Conservation (phyloP, 2,329 filamentous ascomycete genomes). For the Calonectria hongkongensis region DNA sequence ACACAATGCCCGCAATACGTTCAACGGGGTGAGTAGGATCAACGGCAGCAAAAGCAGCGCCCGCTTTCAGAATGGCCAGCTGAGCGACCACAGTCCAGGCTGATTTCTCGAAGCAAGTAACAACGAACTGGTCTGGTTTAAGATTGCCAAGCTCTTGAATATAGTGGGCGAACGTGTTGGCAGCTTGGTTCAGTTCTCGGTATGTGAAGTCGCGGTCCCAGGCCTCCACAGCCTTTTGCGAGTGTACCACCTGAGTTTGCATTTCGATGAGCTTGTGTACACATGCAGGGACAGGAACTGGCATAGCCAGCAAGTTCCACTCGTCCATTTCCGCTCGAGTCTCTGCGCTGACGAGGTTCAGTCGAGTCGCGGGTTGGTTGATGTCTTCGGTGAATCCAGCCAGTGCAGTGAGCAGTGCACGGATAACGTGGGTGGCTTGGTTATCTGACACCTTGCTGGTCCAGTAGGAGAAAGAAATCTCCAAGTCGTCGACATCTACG, state of each 20-base stretch:
- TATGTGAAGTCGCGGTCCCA: constrained; percentile 14
- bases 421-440: constrained; percentile 12
- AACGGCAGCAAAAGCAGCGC: constrained; percentile 8
- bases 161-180: neutral
- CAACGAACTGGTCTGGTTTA: neutral
- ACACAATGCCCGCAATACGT: constrained; percentile 13
- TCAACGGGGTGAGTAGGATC: constrained; percentile 16
- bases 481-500: constrained; percentile 8
- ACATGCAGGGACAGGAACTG: neutral
- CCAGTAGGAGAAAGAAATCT: constrained; percentile 15
- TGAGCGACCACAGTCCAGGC: constrained; percentile 15
- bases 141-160: constrained; percentile 11
- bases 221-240: constrained; percentile 14
- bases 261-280: constrained; percentile 18
- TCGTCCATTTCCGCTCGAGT: constrained; percentile 16
- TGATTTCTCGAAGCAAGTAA: constrained; percentile 11
- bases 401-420: neutral
- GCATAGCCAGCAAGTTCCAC: constrained; percentile 19
- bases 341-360: constrained; percentile 10
- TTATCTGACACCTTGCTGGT: constrained; percentile 6
- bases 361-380: neutral
- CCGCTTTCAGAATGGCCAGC: constrained; percentile 5
- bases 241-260: constrained; percentile 8
- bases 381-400: constrained; percentile 4
- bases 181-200: constrained; percentile 15